Evolutionary conservation across 148 eudicot genomes (phyloP).

Genomic region (Suaeda aralocaspica): DNA sequence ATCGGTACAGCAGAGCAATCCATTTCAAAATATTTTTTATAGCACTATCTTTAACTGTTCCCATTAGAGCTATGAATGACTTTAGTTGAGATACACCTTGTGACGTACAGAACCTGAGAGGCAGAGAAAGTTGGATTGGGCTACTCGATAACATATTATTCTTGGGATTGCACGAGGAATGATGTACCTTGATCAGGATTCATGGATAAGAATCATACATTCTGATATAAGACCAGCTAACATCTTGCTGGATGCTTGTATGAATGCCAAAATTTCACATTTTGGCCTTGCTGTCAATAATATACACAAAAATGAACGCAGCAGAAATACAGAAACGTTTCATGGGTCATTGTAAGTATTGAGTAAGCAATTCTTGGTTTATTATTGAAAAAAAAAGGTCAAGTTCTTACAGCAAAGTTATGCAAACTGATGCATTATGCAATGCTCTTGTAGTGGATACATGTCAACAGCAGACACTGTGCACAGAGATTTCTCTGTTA

Average conservation of each 20-base stretch:
- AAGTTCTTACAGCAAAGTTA: not conserved
- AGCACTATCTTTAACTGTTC: too few species aligned
- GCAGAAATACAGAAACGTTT: conserved; percentile 1
- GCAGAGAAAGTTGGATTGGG: conserved; percentile 19
- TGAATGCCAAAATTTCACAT: conserved; percentile 29
- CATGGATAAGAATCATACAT: conserved; percentile 22
- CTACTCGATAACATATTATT: conserved; percentile 23
- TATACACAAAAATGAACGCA: conserved; percentile 9
- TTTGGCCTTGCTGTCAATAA: conserved; percentile 28
- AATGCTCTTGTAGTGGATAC: conserved; percentile 20
- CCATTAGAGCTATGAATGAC: too few species aligned
- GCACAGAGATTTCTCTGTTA: conserved; percentile 9
- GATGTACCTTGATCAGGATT: conserved; percentile 30
- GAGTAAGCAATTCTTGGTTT: too few species aligned
- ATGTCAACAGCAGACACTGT: conserved; percentile 9
- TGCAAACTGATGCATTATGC: not conserved
- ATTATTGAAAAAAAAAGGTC: not conserved
- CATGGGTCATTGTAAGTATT: conserved; percentile 27
- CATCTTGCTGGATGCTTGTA: conserved; percentile 23
- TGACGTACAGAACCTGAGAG: conserved; percentile 3
- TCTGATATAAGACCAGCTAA: conserved; percentile 23
- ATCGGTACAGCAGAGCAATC: conserved; percentile 7
- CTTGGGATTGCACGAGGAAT: conserved; percentile 25
- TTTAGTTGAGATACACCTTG: not conserved
- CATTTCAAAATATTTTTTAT: too few species aligned